Percentiles rank a stretch among this genome's conserved stretches.
phyloP scores from a whole-genome alignment of 2,329 filamentous ascomycete genomes.

The Ophiostoma perfectum region DNA sequence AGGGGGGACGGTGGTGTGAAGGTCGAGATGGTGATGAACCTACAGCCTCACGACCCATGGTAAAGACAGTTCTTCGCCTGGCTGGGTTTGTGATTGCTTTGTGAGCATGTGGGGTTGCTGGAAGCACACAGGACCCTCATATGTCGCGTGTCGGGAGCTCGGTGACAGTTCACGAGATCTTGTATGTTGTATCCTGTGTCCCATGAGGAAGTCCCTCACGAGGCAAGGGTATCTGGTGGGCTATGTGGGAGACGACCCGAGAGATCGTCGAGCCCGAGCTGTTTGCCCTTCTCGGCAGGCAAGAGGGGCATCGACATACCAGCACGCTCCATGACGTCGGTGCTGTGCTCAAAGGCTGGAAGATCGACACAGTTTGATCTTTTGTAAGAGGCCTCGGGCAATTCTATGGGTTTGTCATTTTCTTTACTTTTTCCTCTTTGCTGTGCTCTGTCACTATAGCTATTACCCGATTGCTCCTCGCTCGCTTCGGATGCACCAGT shows the following conservation, averaged over 20 bases:
- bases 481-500: background rate
- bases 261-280: no score
- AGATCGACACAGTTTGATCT: background rate
- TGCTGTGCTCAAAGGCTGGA: background rate
- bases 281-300: no score
- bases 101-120: background rate
- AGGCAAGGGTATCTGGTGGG: background rate
- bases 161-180: conserved; percentile 2
- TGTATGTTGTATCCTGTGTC: background rate
- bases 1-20: background rate
- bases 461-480: background rate
- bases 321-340: background rate
- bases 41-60: background rate
- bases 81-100: background rate
- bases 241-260: no score
- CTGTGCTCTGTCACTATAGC: background rate
- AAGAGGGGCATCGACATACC: background rate
- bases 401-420: background rate
- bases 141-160: background rate
- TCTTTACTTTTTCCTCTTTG: background rate
- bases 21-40: background rate
- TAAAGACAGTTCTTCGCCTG: conserved; percentile 4
- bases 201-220: background rate
- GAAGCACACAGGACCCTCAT: background rate
- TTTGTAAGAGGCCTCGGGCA: background rate